Evolutionary conservation across 2,329 filamentous ascomycete species (phyloP).

Genomic region (Colletotrichum spinosum): DNA sequence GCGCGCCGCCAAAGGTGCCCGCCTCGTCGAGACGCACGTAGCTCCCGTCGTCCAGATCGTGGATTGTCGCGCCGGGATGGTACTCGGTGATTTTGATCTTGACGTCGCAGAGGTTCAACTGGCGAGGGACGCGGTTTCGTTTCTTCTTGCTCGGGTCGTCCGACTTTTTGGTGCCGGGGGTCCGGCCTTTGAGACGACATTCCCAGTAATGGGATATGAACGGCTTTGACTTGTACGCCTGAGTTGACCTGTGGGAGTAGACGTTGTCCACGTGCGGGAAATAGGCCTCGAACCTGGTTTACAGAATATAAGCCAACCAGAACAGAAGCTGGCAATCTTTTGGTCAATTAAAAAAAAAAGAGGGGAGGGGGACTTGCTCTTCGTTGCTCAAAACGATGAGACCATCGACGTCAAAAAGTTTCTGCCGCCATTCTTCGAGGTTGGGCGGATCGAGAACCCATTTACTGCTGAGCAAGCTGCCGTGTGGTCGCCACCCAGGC

Average conservation of each 20-base stretch:
- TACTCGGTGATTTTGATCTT: conserved; percentile 90
- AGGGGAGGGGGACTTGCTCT: conserved; percentile 62
- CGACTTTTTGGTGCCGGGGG: conserved; percentile 82
- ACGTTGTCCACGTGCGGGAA: conserved; percentile 88
- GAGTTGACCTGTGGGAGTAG: conserved; percentile 86
- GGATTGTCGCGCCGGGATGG: conserved; percentile 65
- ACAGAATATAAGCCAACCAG: conserved; percentile 25
- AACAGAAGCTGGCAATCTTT: too few species aligned
- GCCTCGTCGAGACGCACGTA: conserved; percentile 26
- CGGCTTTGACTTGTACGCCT: conserved; percentile 84
- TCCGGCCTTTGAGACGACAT: conserved; percentile 83
- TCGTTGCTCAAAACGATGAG: conserved; percentile 79
- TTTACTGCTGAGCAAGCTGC: conserved; percentile 64
- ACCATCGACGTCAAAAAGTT: conserved; percentile 80
- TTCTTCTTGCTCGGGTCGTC: conserved; percentile 86
- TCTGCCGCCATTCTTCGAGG: conserved; percentile 76
- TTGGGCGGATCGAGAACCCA: conserved; percentile 75
- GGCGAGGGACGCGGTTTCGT: conserved; percentile 79
- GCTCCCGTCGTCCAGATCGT: conserved; percentile 38
- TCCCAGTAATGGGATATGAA: conserved; percentile 89
- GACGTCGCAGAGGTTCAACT: conserved; percentile 84
- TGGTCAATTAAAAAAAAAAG: background rate
- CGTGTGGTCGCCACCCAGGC: conserved; percentile 51
- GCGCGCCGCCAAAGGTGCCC: conserved; percentile 37
- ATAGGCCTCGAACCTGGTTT: conserved; percentile 77